phyloP scores from a whole-genome alignment of 371 early-diverging fungal genomes.

The Lichtheimia hyalospora region DNA sequence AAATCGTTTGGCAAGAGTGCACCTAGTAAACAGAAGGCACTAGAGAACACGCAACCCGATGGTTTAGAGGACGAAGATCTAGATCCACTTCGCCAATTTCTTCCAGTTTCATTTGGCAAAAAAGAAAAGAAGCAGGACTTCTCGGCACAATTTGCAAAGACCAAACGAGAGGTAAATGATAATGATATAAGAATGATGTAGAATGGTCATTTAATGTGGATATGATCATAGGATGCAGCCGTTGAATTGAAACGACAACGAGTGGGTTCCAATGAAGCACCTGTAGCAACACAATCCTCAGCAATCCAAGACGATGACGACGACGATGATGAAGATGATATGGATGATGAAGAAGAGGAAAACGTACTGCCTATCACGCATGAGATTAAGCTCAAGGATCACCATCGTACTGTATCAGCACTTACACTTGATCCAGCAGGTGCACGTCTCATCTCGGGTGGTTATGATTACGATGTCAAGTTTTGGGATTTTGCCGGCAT shows the following conservation, averaged over 20 bases:
- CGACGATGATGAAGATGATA: slow-evolving; percentile 26
- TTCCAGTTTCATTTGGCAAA: slow-evolving; percentile 66
- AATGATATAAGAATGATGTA: not conserved
- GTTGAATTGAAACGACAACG: slow-evolving; percentile 7
- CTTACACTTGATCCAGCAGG: slow-evolving; percentile 86
- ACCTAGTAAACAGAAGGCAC: slow-evolving; percentile 11
- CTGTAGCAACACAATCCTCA: not conserved
- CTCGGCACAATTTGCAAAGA: slow-evolving; percentile 38
- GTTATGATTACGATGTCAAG: slow-evolving; percentile 79
- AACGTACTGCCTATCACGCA: slow-evolving; percentile 67
- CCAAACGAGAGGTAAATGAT: slow-evolving; percentile 39
- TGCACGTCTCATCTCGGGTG: slow-evolving; percentile 76
- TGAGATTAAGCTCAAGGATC: slow-evolving; percentile 67
- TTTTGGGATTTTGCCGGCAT: slow-evolving; percentile 94
- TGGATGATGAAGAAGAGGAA: slow-evolving; percentile 17
- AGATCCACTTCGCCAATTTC: slow-evolving; percentile 50
- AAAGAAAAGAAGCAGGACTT: slow-evolving; percentile 38
- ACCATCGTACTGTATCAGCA: slow-evolving; percentile 75
- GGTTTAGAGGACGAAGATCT: slow-evolving; percentile 25
- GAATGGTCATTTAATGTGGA: not conserved
- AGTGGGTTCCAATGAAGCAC: not conserved
- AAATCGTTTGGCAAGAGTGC: slow-evolving; percentile 48
- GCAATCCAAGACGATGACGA: slow-evolving; percentile 26
- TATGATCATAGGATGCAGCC: not conserved
- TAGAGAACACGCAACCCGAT: not conserved